Evolutionary conservation across 2,329 filamentous ascomycete species (phyloP).

Genomic region (Penicillium sp.): DNA sequence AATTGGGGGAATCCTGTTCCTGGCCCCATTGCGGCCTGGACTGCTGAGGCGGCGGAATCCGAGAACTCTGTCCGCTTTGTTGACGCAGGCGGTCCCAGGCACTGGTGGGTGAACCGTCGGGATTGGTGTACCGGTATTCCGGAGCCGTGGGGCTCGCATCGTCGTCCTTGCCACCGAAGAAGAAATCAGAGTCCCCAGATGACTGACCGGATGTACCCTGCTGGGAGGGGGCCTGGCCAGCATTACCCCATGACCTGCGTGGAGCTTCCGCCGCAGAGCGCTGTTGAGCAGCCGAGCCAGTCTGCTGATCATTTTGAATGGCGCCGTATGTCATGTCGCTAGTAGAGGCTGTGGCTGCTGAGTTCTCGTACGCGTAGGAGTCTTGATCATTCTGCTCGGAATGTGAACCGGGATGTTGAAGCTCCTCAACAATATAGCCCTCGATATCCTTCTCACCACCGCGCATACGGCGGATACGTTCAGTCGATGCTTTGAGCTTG

Average conservation of each 20-base stretch:
- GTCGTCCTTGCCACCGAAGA: slow-evolving; percentile 35
- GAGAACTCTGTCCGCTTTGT: slow-evolving; percentile 25
- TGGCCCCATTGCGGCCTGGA: slow-evolving; percentile 16
- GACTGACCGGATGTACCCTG: slow-evolving; percentile 1
- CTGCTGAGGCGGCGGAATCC: slow-evolving; percentile 7
- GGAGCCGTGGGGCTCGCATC: slow-evolving; percentile 43
- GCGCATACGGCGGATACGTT: slow-evolving; percentile 8
- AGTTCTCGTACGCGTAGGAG: slow-evolving; percentile 10
- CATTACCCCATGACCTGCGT: slow-evolving; percentile 6
- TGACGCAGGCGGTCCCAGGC: slow-evolving; percentile 46
- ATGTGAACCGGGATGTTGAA: slow-evolving; percentile 3
- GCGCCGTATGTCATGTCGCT: slow-evolving; percentile 9
- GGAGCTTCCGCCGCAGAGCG: neutral
- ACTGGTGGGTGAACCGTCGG: slow-evolving; percentile 24
- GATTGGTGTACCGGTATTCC: slow-evolving; percentile 34
- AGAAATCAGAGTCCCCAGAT: slow-evolving; percentile 32
- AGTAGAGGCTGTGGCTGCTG: slow-evolving; percentile 9
- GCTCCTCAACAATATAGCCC: slow-evolving; percentile 5
- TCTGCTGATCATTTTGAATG: neutral
- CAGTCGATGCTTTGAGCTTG: slow-evolving; percentile 19
- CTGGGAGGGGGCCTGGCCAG: neutral
- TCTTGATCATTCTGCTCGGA: slow-evolving; percentile 10
- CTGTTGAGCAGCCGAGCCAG: neutral
- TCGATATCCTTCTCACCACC: slow-evolving; percentile 11
- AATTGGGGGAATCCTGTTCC: slow-evolving; percentile 7